Base-by-base conservation (phyloP, 1,284 basidiomycete genomes). In the Lentinula novae-zelandiae region DNA sequence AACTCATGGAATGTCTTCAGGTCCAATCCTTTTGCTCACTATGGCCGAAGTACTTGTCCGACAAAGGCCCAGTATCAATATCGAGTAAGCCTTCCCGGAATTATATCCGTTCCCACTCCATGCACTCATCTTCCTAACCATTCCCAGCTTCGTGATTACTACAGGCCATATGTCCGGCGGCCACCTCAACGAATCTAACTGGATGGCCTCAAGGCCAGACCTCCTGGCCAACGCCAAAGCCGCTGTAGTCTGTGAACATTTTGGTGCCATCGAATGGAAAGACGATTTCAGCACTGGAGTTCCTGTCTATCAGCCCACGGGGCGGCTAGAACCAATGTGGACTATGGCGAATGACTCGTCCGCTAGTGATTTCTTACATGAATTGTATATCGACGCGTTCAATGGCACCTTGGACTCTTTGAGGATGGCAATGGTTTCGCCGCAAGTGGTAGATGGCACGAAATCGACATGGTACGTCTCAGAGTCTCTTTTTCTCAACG, bases 211-310 rank as follows among this genome's bases (percentile, higher is more conserved):
- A 52, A 62, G 66, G 12, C 67, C 69, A 8, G 61, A 67, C 20
- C 65, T 72, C 36, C 53, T 68, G 22, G 53, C 52, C 1, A 71
- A 67, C 44, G 70, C 70, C 3, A 68, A 68, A 50, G 65, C 66
- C 44, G 69, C 70, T 15, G 64, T 72, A 48, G 62, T 65, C 0
- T 69, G 68, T 59, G 70, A 72, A 53, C 70, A 72, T 58, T 72
- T 72, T 36, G 70, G 70, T 31, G 70, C 70, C 10, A 51, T 69
- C 3, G 69, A 72, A 54, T 71, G 68, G 69, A 72, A 72, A 51
- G 70, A 72, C 51, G 58, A 64, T 13, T 64, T 65, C 27, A 60
- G 38, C 6, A 53, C 57, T n/a, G 70, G 67, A 4, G 61, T 63
- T 46, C 66, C 66, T 0, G 64, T 67, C 38, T 72, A 68, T 60